A percentile compares a stretch with the other conserved stretches of the same genome.
Evolutionary conservation across 2,329 filamentous ascomycete species (phyloP).

Genomic region (Aspergillus flavus): DNA sequence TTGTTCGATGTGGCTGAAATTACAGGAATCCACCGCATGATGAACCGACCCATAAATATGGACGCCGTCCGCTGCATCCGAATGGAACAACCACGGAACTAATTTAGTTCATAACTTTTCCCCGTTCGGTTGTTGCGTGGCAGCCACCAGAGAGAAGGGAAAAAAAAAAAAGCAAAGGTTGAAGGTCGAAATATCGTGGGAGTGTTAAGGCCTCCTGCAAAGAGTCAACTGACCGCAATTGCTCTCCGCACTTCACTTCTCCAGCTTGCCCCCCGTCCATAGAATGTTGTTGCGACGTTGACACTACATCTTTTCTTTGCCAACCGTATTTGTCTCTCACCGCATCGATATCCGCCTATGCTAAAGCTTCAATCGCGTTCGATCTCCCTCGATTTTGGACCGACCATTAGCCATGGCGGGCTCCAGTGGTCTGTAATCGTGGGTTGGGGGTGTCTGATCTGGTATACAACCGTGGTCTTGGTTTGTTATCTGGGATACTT

Average conservation of each 20-base stretch:
- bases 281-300: slow-evolving; percentile 19
- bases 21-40: background rate
- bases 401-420: slow-evolving; percentile 31
- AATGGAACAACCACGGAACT: background rate
- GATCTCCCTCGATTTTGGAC: slow-evolving; percentile 24
- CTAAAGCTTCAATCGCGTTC: slow-evolving; percentile 28
- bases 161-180: background rate
- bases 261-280: slow-evolving; percentile 6
- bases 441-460: slow-evolving; percentile 54
- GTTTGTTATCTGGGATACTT: slow-evolving; percentile 62
- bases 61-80: background rate
- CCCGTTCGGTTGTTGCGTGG: background rate
- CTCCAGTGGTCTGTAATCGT: slow-evolving; percentile 41
- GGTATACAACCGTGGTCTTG: slow-evolving; percentile 58
- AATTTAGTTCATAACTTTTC: background rate
- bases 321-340: slow-evolving; percentile 10
- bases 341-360: slow-evolving; percentile 29
- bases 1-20: background rate
- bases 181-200: background rate
- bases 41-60: slow-evolving; percentile 1
- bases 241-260: background rate
- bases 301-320: background rate
- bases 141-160: background rate
- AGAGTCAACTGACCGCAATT: background rate
- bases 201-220: background rate